Conservation (phyloP, 2,329 filamentous ascomycete species). For the Parafenestella ontariensis region DNA sequence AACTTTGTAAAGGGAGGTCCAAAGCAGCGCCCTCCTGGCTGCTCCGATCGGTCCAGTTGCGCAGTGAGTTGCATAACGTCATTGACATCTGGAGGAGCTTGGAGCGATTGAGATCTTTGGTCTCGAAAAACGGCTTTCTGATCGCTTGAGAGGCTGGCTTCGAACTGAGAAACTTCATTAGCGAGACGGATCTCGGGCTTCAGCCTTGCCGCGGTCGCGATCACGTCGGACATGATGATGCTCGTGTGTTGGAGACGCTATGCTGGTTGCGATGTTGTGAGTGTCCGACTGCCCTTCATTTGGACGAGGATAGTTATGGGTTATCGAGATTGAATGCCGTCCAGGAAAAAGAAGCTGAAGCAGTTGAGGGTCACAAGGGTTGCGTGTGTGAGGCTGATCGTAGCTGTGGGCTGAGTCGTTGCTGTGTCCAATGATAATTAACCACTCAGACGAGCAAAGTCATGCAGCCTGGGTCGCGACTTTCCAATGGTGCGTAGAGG, state of each 20-base stretch:
- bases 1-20: slow-evolving; percentile 51
- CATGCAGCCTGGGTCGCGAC: too few relatives aligned
- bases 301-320: too few relatives aligned
- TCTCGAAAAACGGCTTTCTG: slow-evolving; percentile 44
- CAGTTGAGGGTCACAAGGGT: not conserved
- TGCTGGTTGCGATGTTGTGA: not conserved
- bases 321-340: too few relatives aligned
- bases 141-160: slow-evolving; percentile 45
- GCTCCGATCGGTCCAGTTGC: not conserved
- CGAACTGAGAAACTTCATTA: slow-evolving; percentile 52
- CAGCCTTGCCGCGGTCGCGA: slow-evolving; percentile 31
- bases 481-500: too few relatives aligned
- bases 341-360: not conserved
- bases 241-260: not conserved
- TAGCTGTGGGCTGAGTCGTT: not conserved
- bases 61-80: slow-evolving; percentile 39
- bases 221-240: slow-evolving; percentile 9
- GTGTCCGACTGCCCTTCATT: too few relatives aligned
- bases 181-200: slow-evolving; percentile 51
- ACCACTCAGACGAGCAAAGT: too few relatives aligned
- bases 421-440: not conserved
- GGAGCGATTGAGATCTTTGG: slow-evolving; percentile 16
- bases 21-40: not conserved
- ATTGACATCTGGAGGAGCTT: slow-evolving; percentile 33
- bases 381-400: not conserved